Percentiles rank a stretch among this genome's conserved stretches.
phyloP scores from a whole-genome alignment of 306 rosid genomes.

The Begonia masoniana region DNA sequence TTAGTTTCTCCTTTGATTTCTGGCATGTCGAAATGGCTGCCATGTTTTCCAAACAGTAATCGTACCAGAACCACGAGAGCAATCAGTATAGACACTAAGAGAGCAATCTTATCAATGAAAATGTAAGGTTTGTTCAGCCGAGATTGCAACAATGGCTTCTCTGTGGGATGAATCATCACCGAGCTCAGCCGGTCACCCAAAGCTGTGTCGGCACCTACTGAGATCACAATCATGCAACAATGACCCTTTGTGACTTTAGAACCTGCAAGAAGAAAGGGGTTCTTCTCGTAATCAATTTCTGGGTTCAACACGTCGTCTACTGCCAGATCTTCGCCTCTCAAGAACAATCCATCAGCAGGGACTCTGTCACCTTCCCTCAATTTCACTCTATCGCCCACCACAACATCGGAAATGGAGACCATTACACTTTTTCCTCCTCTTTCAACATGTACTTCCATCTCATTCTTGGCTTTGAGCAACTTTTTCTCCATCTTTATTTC shows the following conservation, averaged over 20 bases:
- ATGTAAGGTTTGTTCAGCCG: slow-evolving; percentile 28
- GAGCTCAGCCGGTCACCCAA: slow-evolving; percentile 10
- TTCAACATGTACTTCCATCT: background rate
- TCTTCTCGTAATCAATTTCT: no score
- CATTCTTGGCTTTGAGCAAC: background rate
- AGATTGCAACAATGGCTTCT: slow-evolving; percentile 22
- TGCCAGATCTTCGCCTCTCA: slow-evolving; percentile 9
- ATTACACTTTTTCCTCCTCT: slow-evolving; percentile 5
- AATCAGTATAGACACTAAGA: slow-evolving; percentile 20
- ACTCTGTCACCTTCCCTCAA: slow-evolving; percentile 29
- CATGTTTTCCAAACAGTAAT: slow-evolving; percentile 18
- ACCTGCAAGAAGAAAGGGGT: slow-evolving; percentile 36
- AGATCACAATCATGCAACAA: slow-evolving; percentile 44
- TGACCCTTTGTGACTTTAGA: slow-evolving; percentile 34
- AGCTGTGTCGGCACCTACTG: slow-evolving; percentile 13
- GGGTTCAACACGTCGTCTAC: slow-evolving; percentile 16
- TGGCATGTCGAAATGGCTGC: slow-evolving; percentile 25
- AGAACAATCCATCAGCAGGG: slow-evolving; percentile 54
- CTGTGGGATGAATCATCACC: background rate
- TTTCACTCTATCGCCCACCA: slow-evolving; percentile 27
- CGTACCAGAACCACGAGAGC: slow-evolving; percentile 30
- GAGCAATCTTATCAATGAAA: slow-evolving; percentile 22
- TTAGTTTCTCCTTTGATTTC: slow-evolving; percentile 39
- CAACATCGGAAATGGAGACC: slow-evolving; percentile 10
- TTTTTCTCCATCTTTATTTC: slow-evolving; percentile 16